phyloP scores from a whole-genome alignment of 2,329 filamentous ascomycete genomes.

The Scortechinia acanthostroma region DNA sequence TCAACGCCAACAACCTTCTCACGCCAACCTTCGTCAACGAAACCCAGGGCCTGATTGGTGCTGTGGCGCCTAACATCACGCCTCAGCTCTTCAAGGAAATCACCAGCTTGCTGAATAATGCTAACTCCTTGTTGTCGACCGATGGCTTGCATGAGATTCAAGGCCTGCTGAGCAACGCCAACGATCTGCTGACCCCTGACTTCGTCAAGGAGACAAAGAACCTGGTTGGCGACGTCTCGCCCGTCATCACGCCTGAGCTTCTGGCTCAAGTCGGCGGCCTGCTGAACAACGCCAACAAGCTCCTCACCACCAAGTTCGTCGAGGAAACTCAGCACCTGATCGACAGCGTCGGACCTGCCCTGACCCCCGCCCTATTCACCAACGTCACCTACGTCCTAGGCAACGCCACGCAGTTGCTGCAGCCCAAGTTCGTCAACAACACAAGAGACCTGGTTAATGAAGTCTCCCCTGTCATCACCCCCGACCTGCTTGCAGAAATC shows the following conservation, averaged over 20 bases:
- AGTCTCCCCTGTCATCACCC: not conserved
- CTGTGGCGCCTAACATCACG: not conserved
- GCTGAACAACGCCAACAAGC: not conserved
- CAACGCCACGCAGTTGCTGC: constrained; percentile 17
- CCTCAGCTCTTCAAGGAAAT: constrained; percentile 2
- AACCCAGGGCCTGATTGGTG: constrained; percentile 9
- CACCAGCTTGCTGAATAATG: not conserved
- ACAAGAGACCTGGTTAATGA: constrained; percentile 8
- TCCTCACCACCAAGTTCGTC: not conserved
- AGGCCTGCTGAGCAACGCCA: not conserved
- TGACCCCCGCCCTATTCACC: constrained; percentile 16
- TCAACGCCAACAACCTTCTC: constrained; percentile 17
- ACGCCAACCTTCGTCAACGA: constrained; percentile 18
- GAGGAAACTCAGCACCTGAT: constrained; percentile 5
- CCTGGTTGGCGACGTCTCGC: not conserved
- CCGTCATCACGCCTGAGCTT: not conserved
- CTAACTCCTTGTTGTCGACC: not conserved
- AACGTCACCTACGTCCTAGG: constrained; percentile 16
- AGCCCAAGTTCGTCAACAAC: constrained; percentile 17
- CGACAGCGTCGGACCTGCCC: constrained; percentile 11
- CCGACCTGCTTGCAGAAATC: not conserved
- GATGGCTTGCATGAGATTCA: not conserved
- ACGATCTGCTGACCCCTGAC: not conserved
- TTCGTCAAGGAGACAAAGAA: not conserved
- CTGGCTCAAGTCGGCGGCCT: not conserved